These are phyloP conservation scores for Chlorella variabilis DNA, from an alignment of 163 green algal genomes.

Conservation along the genomic window DNA sequence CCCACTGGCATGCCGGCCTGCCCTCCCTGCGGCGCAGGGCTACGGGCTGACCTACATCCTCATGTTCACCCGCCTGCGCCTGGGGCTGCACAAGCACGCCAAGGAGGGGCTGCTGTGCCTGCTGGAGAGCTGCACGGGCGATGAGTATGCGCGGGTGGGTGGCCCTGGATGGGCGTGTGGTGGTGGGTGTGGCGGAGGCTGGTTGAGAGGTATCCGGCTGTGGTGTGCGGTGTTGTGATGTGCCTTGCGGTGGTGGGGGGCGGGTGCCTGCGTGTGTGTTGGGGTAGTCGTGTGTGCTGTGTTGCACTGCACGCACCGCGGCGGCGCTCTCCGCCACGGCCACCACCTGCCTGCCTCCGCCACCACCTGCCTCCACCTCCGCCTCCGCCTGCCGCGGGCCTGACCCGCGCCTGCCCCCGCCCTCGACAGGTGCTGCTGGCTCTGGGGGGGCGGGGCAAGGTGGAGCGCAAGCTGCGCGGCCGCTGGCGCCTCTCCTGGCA, in stretches of 20 bases:
- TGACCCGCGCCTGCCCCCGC: neutral
- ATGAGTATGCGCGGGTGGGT: slow-evolving; percentile 20
- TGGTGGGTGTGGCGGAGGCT: neutral
- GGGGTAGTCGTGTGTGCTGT: too few relatives aligned
- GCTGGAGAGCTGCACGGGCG: slow-evolving; percentile 41
- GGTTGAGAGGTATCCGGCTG: too few relatives aligned
- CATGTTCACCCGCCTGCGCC: slow-evolving; percentile 15
- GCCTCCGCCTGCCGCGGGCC: neutral
- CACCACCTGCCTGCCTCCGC: too few relatives aligned
- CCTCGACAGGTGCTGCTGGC: slow-evolving; percentile 9
- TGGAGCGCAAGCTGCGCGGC: slow-evolving; percentile 30
- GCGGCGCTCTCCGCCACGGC: too few relatives aligned
- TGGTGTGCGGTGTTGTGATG: too few relatives aligned
- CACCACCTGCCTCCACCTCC: too few relatives aligned
- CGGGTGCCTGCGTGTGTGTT: too few relatives aligned
- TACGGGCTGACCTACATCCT: slow-evolving; percentile 42
- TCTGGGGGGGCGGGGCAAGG: slow-evolving; percentile 13
- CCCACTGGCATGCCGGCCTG: too few relatives aligned
- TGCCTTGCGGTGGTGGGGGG: too few relatives aligned
- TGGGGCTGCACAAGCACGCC: slow-evolving; percentile 48
- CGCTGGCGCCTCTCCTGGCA: slow-evolving; percentile 34
- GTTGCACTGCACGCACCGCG: too few relatives aligned
- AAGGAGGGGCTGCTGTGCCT: slow-evolving; percentile 51
- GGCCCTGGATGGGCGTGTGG: too few relatives aligned
- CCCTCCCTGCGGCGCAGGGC: too few relatives aligned